These are phyloP conservation scores for Talaromyces wortmannii DNA, from an alignment of 495 filamentous ascomycete species.

Conservation along the genomic window DNA sequence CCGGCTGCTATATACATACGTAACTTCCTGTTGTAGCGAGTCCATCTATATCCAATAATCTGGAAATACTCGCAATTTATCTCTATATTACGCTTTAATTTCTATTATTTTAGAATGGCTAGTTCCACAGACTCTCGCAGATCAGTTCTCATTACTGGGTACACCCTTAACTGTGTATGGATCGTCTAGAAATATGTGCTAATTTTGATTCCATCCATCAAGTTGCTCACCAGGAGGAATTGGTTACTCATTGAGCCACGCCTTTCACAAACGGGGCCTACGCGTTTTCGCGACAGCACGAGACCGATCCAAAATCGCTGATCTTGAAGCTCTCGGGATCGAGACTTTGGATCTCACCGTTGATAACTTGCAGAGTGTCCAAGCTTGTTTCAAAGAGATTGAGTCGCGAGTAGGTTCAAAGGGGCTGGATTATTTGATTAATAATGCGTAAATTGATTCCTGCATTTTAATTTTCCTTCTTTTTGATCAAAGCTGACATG, in stretches of 20 bases:
- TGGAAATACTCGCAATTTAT: background rate
- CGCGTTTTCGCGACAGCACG: constrained; percentile 54
- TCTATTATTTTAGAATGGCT: background rate
- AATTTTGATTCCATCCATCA: background rate
- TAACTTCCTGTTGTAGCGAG: background rate
- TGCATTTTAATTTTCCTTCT: background rate
- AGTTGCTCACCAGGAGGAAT: constrained; percentile 54
- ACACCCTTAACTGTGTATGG: constrained; percentile 4
- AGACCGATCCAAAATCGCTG: constrained; percentile 36
- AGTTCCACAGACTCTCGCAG: constrained; percentile 24
- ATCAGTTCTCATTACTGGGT: constrained; percentile 42
- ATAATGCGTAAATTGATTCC: constrained; percentile 45
- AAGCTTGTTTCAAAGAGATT: constrained; percentile 33
- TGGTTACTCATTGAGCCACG: constrained; percentile 49
- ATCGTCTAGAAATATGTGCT: background rate
- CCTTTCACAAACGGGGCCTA: constrained; percentile 44
- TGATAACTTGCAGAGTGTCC: constrained; percentile 37
- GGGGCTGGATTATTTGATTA: constrained; percentile 51
- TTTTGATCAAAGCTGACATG: background rate
- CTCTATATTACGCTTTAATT: background rate
- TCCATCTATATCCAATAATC: background rate
- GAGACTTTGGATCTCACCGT: constrained; percentile 50
- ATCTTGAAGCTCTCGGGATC: constrained; percentile 39
- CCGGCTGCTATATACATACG: background rate
- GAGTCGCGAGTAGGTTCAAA: constrained; percentile 15